A percentile compares a stretch with the other conserved stretches of the same genome.
These are phyloP conservation scores for Tuber melanosporum DNA, from an alignment of 495 filamentous ascomycete genomes.

Conservation along the genomic window DNA sequence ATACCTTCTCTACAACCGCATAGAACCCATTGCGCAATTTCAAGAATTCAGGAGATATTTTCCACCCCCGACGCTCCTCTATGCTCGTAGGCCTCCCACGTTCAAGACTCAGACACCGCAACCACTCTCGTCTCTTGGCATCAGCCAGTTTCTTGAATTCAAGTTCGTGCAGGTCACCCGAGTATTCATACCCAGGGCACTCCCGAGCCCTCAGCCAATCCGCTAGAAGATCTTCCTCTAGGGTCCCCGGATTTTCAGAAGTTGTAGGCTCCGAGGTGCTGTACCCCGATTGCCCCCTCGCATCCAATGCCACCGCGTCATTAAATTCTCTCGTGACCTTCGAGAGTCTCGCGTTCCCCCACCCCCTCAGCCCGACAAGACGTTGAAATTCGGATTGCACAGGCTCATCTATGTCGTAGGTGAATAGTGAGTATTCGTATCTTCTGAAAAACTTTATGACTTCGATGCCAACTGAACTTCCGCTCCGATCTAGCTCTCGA, in stretches of 20 bases:
- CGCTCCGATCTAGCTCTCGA: not conserved
- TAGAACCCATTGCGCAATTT: not conserved
- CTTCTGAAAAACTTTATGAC: not conserved
- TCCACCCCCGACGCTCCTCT: not conserved
- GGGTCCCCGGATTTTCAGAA: not conserved
- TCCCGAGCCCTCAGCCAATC: not conserved
- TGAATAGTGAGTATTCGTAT: not conserved
- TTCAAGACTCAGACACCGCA: rapidly evolving
- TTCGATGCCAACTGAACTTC: not conserved
- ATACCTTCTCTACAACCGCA: not conserved
- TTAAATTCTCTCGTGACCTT: not conserved
- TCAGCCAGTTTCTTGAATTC: not conserved
- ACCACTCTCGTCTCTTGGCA: not conserved
- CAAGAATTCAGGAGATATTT: not conserved
- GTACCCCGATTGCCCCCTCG: not conserved
- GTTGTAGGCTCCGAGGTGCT: not conserved
- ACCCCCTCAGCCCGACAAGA: not conserved
- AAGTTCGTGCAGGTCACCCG: not conserved
- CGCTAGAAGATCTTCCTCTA: not conserved
- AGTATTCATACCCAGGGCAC: not conserved
- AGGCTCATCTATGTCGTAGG: not conserved
- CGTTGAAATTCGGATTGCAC: not conserved
- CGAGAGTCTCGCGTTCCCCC: not conserved
- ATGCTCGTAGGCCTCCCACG: not conserved
- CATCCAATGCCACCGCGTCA: not conserved